Conservation (phyloP, 2,329 filamentous ascomycete species). For the Verticillium klebahnii region DNA sequence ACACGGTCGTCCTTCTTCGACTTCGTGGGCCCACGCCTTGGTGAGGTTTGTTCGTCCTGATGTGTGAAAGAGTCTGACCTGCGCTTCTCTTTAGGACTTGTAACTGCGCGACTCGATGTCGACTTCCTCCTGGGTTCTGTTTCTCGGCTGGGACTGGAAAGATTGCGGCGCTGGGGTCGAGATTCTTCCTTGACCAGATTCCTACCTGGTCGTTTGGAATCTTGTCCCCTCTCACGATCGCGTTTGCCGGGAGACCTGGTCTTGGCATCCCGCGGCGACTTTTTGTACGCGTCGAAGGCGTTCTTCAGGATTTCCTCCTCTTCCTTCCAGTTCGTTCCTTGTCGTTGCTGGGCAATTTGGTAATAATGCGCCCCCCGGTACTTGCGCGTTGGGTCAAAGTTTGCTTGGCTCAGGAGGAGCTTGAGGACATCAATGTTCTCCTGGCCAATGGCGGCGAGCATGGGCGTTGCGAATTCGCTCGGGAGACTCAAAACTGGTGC, state of each 20-base stretch:
- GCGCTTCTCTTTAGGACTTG: conserved; percentile 46
- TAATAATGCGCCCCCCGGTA: conserved; percentile 77
- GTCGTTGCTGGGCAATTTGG: conserved; percentile 77
- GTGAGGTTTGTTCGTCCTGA: conserved; percentile 41
- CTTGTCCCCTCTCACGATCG: conserved; percentile 33
- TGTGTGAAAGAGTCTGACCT: conserved; percentile 37
- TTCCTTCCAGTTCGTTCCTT: conserved; percentile 84
- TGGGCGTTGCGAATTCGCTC: conserved; percentile 79
- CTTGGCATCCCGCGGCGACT: conserved; percentile 44
- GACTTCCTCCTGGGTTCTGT: conserved; percentile 39
- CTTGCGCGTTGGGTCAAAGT: conserved; percentile 77
- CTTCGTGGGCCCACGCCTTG: conserved; percentile 48
- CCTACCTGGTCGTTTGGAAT: conserved; percentile 37
- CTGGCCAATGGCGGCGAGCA: conserved; percentile 89
- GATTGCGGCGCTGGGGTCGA: conserved; percentile 39
- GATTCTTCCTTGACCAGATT: conserved; percentile 41
- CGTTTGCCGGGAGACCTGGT: conserved; percentile 45
- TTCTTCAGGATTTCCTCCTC: conserved; percentile 78
- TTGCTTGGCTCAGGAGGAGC: conserved; percentile 68
- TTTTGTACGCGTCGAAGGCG: conserved; percentile 63
- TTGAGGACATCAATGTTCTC: conserved; percentile 81
- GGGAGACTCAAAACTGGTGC: conserved; percentile 55
- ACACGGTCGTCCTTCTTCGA: conserved; percentile 51
- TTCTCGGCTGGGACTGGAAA: conserved; percentile 45
- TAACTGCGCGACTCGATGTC: conserved; percentile 25